Conservation (phyloP, 2,329 filamentous ascomycete genomes). For the Penicillium sp. region DNA sequence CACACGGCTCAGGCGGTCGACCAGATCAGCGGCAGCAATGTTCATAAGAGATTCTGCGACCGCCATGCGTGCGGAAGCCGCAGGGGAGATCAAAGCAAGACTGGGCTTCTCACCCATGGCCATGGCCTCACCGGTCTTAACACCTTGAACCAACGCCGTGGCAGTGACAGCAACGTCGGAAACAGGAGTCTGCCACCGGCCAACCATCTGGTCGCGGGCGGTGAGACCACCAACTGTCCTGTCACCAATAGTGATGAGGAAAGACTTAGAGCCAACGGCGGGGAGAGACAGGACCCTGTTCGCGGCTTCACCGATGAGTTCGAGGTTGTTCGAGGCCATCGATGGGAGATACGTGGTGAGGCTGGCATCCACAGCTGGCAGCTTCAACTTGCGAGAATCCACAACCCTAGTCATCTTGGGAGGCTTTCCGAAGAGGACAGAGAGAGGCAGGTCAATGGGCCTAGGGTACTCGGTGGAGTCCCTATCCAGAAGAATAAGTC, state of each 20-base stretch:
- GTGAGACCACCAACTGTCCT: constrained; percentile 83
- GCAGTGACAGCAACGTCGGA: constrained; percentile 88
- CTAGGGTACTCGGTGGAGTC: constrained; percentile 65
- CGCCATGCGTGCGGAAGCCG: constrained; percentile 89
- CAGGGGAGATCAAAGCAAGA: constrained; percentile 78
- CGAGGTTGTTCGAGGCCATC: constrained; percentile 38
- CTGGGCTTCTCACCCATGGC: constrained; percentile 89
- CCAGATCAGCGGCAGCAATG: constrained; percentile 67
- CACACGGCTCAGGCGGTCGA: constrained; percentile 66
- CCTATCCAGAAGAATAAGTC: constrained; percentile 70
- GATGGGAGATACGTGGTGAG: constrained; percentile 59
- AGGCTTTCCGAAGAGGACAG: constrained; percentile 76
- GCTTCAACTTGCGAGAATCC: constrained; percentile 56
- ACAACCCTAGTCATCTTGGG: constrained; percentile 71
- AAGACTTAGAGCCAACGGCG: constrained; percentile 90
- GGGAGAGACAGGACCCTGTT: constrained; percentile 75
- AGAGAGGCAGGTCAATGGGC: constrained; percentile 86
- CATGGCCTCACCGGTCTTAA: constrained; percentile 87
- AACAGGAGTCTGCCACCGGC: constrained; percentile 89
- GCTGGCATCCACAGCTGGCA: constrained; percentile 66
- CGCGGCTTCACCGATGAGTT: constrained; percentile 58
- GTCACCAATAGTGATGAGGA: constrained; percentile 93
- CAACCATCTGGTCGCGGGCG: constrained; percentile 87
- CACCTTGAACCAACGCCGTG: constrained; percentile 63
- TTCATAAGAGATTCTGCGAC: constrained; percentile 92